Percentiles rank a stretch among this genome's conserved stretches.
These are phyloP conservation scores for Harringtonia aguacate DNA, from an alignment of 2,329 filamentous ascomycete genomes.

Conservation along the genomic window DNA sequence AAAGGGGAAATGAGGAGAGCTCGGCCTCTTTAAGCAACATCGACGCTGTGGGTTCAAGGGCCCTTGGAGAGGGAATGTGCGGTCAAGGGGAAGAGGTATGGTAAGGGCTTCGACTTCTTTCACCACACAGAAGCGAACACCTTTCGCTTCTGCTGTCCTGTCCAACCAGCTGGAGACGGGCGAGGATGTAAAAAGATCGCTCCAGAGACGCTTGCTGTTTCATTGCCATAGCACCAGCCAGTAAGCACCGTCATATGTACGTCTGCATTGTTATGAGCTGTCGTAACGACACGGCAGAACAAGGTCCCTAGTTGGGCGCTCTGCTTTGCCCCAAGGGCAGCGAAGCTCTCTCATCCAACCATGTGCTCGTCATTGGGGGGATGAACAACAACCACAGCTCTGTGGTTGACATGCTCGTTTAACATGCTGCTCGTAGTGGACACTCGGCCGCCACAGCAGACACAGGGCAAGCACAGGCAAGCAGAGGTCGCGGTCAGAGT, in stretches of 20 bases:
- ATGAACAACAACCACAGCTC: no score
- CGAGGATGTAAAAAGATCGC: neutral
- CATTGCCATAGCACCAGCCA: neutral
- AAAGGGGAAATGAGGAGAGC: constrained; percentile 3
- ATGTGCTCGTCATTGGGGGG: no score
- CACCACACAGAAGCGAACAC: constrained; percentile 9
- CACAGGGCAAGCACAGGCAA: no score
- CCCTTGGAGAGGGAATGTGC: neutral
- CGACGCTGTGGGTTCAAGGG: neutral
- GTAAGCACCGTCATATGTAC: neutral
- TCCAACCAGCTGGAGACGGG: neutral
- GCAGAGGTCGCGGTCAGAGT: no score
- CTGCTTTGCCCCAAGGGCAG: no score
- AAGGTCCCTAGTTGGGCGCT: no score
- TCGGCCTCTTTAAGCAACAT: constrained; percentile 10
- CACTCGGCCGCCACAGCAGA: no score
- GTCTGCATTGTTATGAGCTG: no score
- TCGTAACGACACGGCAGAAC: no score
- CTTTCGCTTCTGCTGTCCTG: constrained; percentile 2
- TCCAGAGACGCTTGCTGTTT: neutral
- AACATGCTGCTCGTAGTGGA: no score
- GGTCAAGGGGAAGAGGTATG: neutral
- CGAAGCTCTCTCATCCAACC: no score
- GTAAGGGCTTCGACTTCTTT: constrained; percentile 11
- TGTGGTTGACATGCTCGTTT: no score